phyloP scores from a whole-genome alignment of 176 grass and related monocot genomes.

The Dendrocalamus sinicus region DNA sequence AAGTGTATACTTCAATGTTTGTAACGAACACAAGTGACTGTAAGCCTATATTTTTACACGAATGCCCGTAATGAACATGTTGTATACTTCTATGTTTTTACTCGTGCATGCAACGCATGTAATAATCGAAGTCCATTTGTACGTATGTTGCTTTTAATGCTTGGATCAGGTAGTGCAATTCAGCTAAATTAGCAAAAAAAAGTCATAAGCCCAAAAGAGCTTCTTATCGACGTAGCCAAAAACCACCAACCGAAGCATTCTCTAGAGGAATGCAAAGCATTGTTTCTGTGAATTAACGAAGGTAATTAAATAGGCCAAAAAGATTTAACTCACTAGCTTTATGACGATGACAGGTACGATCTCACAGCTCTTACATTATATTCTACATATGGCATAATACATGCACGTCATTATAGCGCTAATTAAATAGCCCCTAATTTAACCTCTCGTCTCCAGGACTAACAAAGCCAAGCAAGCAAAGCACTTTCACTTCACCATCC shows the following conservation, averaged over 20 bases:
- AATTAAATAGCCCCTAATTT: conserved; percentile 43
- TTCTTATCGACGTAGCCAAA: too few species aligned
- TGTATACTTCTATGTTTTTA: too few species aligned
- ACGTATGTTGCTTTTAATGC: too few species aligned
- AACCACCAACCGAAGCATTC: not conserved
- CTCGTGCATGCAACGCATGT: too few species aligned
- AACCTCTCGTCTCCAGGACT: not conserved
- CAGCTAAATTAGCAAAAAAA: too few species aligned
- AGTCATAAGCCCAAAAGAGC: too few species aligned
- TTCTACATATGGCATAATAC: conserved; percentile 61
- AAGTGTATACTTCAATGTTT: too few species aligned
- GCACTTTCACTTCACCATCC: not conserved
- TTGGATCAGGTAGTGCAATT: too few species aligned
- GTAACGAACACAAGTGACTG: too few species aligned
- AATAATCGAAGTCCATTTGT: too few species aligned
- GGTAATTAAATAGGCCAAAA: not conserved
- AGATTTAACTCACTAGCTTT: conserved; percentile 55
- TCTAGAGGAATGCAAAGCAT: conserved; percentile 17
- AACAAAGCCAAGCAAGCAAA: not conserved
- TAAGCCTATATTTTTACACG: too few species aligned
- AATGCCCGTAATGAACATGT: too few species aligned
- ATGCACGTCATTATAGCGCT: conserved; percentile 49
- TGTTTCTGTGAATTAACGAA: not conserved
- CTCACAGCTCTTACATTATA: conserved; percentile 54
- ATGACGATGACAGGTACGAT: conserved; percentile 51